Conservation (phyloP, 495 filamentous ascomycete species). For the Articulospora tetracladia region DNA sequence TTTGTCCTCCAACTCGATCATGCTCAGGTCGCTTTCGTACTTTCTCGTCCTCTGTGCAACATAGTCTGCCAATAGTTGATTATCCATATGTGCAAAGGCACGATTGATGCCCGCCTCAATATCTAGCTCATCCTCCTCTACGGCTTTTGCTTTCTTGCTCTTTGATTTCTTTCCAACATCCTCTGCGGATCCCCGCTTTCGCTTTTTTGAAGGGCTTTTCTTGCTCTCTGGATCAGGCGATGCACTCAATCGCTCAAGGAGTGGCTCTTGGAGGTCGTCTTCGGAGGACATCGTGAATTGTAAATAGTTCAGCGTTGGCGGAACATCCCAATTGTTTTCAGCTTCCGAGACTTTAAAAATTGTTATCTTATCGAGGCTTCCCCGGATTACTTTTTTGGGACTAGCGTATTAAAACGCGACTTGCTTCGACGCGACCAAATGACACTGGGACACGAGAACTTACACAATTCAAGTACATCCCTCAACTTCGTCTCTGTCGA, state of each 20-base stretch:
- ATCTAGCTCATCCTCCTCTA: conserved; percentile 57
- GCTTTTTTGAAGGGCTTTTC: conserved; percentile 18
- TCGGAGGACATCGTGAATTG: conserved; percentile 13
- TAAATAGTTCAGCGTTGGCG: neutral
- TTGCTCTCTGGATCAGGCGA: conserved; percentile 9
- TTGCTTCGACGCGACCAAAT: neutral
- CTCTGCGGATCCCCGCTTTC: conserved; percentile 18
- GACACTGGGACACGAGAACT: no score
- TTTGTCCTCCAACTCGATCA: conserved; percentile 77
- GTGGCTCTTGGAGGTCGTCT: conserved; percentile 23
- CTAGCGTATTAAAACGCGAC: neutral
- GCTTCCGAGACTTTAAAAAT: neutral
- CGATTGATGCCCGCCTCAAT: conserved; percentile 69
- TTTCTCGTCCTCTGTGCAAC: conserved; percentile 71
- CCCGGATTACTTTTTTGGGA: neutral
- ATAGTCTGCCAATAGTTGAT: conserved; percentile 78
- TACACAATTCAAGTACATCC: no score
- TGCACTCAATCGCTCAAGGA: conserved; percentile 18
- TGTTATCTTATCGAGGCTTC: neutral
- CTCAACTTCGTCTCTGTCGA: no score
- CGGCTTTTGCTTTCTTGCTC: conserved; percentile 53
- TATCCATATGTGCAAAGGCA: conserved; percentile 78
- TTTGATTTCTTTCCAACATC: conserved; percentile 32
- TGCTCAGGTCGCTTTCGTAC: conserved; percentile 75
- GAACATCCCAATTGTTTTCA: neutral